Evolutionary conservation across 2,329 filamentous ascomycete genomes (phyloP), one percentile per base, ranked within the genome.

Genomic region (Cytospora paraplurivora): DNA sequence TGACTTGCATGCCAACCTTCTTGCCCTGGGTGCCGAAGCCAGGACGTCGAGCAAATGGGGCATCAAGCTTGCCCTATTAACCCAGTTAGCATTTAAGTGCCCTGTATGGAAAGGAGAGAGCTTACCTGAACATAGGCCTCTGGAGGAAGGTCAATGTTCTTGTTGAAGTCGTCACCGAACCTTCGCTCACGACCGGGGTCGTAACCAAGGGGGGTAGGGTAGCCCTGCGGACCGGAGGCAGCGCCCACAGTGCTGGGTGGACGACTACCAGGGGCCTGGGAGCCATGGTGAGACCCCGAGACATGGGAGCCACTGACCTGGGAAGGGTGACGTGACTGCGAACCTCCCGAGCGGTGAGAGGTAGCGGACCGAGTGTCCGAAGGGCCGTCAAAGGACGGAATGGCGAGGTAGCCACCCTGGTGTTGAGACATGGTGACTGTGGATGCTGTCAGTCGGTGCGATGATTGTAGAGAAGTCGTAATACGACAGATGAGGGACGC

Each of bases 21-120:
- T 82, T 84, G 1, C 88, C 88, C 8, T 79, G 77, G 0, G 76
- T 82, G 66, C 88, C 90, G 73, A 84, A 86, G 0, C 77, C 81
- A 0, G 83, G 84, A 1, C 87, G 85, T 7, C 66, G 60, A 1
- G 80, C 68, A 59, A 78, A 81, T 0, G 73, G 73, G n/a, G 70
- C 70, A 12, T 70, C 68, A 3, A 68, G 68, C 0, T 68, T 62
- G 8, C 67, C 65, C 71, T 77, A 52, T n/a, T 58, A 11, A 60
- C 19, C 5, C 21, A 34, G 47, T 72, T 47, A 72, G 71, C 49
- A 57, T 50, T 7, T 8, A 12, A n/a, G 35, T 8, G 7, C 7
- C 17, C 34, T 27, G 11, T 50, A 37, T n/a, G 10, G 15, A 5
- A 4, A 11, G 33, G 11, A 7, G 10, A 21, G 1, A 52, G 71